Base-by-base conservation (phyloP, 2,329 filamentous ascomycete genomes). In the Alternaria ethzedia region DNA sequence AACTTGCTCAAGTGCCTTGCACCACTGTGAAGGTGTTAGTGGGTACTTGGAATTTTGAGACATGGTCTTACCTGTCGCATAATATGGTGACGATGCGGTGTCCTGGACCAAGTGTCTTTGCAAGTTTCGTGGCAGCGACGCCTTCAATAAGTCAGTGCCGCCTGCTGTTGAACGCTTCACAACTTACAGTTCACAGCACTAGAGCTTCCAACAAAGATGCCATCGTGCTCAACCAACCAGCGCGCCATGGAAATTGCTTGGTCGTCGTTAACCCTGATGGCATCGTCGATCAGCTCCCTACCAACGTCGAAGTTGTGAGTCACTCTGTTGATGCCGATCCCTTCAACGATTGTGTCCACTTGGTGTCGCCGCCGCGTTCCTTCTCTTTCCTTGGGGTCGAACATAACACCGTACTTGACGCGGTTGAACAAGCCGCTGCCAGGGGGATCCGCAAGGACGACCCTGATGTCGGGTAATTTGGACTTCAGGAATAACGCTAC, bases 331-430 rank as follows among this genome's bases (percentile, higher is more conserved):
- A 98, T 92, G 2, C 96, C 96, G 68, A 99, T 93, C 2, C 96
- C 96, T 81, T 99, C 96, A 26, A 99, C 93, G 68, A 99, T 93
- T 5, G 91, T 94, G 82, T 99, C 96, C 56, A 99, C 93, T 81
- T 99, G 96, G 73, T 92, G 90, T 63, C 96, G 86, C 52, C 96
- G 87, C 13, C 96, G 86, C 12, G 95, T 98, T 5, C 96, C 96
- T 84, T 99, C 96, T 68, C 87, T 88, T 82, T 99, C 96, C 28
- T 92, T 96, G 1, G 86, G 75, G 63, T 94, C 91, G 81, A 97
- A 99, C 93, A 99, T 97, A 65, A 99, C 96, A 6, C 95, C 96
- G 79, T 96, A 92, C 71, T 91, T 91, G 69, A 99, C 86, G 76
- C 93, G 91, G 82, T 99, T 97, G 84, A 91, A 97, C 25, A 99